Conservation (phyloP, 2,329 filamentous ascomycete genomes). For the Aspergillus hiratsukae region DNA sequence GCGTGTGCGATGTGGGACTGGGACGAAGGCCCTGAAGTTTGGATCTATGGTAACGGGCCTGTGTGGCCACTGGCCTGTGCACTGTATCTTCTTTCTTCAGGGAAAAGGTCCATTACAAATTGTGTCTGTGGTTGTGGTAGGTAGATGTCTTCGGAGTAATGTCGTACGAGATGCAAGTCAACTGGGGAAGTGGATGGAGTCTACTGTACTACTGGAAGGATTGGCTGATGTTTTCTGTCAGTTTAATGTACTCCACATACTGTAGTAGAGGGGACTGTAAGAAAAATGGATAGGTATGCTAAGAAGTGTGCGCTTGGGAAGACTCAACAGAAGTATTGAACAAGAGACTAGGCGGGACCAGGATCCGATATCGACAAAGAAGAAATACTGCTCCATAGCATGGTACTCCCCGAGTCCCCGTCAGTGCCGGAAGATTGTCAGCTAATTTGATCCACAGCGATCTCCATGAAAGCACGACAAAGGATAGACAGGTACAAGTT, state of each 20-base stretch:
- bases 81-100: neutral
- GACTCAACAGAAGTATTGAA: neutral
- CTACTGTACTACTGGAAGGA: neutral
- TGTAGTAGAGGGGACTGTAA: neutral
- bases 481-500: neutral
- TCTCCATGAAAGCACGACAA: neutral
- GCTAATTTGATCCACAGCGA: neutral
- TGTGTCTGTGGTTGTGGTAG: neutral
- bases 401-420: too few relatives aligned
- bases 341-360: neutral
- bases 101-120: neutral
- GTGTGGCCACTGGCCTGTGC: neutral
- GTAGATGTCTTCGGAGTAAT: neutral
- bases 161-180: neutral
- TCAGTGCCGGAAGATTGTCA: neutral
- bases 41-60: neutral
- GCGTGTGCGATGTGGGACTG: conserved; percentile 10
- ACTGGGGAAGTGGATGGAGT: neutral
- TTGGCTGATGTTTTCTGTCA: neutral
- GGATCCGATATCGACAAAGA: neutral
- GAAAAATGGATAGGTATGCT: neutral
- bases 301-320: neutral
- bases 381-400: too few relatives aligned
- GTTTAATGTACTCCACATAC: neutral
- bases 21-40: conserved; percentile 5